Percentiles rank a stretch among this genome's conserved stretches.
phyloP scores from a whole-genome alignment of 345 rosid genomes.

The Dovyalis caffra region DNA sequence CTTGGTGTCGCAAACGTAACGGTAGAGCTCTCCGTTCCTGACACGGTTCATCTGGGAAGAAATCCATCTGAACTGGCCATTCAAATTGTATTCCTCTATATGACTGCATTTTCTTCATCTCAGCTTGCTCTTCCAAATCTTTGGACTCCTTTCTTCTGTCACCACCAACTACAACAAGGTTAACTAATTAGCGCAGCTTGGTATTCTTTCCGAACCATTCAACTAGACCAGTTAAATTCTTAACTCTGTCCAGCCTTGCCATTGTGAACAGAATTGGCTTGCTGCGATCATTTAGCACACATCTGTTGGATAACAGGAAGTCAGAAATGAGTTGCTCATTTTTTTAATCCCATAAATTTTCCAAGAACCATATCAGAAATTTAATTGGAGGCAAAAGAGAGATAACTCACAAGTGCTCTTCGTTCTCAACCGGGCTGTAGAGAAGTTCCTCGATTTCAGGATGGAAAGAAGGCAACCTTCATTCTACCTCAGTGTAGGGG shows the following conservation, averaged over 20 bases:
- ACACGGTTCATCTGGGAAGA: conserved; percentile 90
- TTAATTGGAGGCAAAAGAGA: not conserved
- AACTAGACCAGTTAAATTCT: conserved; percentile 80
- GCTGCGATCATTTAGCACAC: conserved; percentile 70
- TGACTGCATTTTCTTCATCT: conserved; percentile 82
- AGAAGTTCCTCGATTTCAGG: conserved; percentile 70
- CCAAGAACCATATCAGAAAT: not conserved
- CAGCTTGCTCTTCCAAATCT: conserved; percentile 86
- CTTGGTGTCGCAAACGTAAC: conserved; percentile 70
- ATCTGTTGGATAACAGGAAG: conserved; percentile 41
- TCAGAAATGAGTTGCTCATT: too few relatives aligned
- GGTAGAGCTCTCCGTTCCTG: conserved; percentile 78
- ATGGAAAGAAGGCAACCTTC: conserved; percentile 61
- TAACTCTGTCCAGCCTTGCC: conserved; percentile 96
- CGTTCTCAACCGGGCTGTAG: conserved; percentile 64
- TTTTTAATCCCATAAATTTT: not conserved
- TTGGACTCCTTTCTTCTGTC: conserved; percentile 89
- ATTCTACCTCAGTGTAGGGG: conserved; percentile 53
- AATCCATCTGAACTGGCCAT: conserved; percentile 86
- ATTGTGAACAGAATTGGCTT: conserved; percentile 89
- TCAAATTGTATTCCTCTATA: conserved; percentile 63
- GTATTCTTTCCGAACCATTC: conserved; percentile 91
- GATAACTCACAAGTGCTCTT: conserved; percentile 67
- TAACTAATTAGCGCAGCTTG: conserved; percentile 62
- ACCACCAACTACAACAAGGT: conserved; percentile 91